A percentile compares a stretch with the other conserved stretches of the same genome.
phyloP scores from a whole-genome alignment of 140 eudicot species.

The Flaveria floridana region DNA sequence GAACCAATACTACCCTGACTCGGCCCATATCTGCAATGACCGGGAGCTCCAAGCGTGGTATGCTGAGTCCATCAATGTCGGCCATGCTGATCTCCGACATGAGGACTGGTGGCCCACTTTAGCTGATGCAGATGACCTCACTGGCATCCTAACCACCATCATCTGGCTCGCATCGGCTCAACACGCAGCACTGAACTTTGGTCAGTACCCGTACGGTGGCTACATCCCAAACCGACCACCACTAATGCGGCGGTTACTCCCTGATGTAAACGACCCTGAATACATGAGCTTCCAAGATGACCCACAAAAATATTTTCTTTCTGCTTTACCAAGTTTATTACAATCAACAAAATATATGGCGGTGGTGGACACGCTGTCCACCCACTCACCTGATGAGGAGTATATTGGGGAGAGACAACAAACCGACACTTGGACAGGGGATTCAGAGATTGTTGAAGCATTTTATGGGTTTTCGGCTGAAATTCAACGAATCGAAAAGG shows the following conservation, averaged over 20 bases:
- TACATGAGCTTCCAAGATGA: conserved; percentile 56
- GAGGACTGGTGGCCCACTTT: conserved; percentile 87
- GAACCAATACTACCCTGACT: conserved; percentile 67
- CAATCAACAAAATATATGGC: conserved; percentile 94
- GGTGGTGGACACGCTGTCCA: conserved; percentile 84
- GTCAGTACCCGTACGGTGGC: conserved; percentile 98
- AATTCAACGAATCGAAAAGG: conserved; percentile 62
- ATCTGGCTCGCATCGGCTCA: conserved; percentile 97
- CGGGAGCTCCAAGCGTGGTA: conserved; percentile 96
- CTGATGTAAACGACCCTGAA: conserved; percentile 78
- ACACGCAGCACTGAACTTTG: conserved; percentile 96
- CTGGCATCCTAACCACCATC: conserved; percentile 76
- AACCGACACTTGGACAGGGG: conserved; percentile 81
- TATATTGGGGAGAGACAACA: conserved; percentile 83
- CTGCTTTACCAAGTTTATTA: conserved; percentile 68
- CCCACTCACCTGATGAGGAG: conserved; percentile 96
- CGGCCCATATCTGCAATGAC: conserved; percentile 62
- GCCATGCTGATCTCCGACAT: conserved; percentile 79
- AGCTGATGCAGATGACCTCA: conserved; percentile 57
- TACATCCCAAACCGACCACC: conserved; percentile 94
- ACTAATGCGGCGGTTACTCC: conserved; percentile 71
- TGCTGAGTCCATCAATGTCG: conserved; percentile 85
- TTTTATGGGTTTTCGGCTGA: conserved; percentile 82
- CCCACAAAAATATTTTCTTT: conserved; percentile 76
- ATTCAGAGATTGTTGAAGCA: conserved; percentile 64